These are phyloP conservation scores for Chenopodium album DNA, from an alignment of 148 eudicot genomes.

Conservation along the genomic window DNA sequence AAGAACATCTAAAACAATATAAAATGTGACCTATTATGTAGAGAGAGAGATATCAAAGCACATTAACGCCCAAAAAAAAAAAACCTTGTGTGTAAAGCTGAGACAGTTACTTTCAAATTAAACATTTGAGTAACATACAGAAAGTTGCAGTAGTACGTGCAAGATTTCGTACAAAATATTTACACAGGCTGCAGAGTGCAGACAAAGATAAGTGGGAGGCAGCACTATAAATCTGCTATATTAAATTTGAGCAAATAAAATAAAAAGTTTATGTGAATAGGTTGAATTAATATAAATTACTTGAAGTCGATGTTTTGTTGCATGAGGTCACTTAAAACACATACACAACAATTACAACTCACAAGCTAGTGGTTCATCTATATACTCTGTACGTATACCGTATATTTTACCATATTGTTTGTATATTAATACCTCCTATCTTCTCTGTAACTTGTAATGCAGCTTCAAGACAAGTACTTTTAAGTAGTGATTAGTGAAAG, in stretches of 20 bases:
- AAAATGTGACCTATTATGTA: too few relatives aligned
- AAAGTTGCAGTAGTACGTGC: neutral
- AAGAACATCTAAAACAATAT: too few relatives aligned
- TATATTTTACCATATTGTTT: too few relatives aligned
- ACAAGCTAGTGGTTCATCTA: conserved; percentile 13
- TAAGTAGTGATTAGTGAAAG: too few relatives aligned
- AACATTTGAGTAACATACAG: neutral
- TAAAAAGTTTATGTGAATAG: neutral
- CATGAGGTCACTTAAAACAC: conserved; percentile 1
- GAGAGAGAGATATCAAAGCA: too few relatives aligned
- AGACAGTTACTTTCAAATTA: too few relatives aligned
- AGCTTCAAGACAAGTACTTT: too few relatives aligned
- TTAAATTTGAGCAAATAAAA: too few relatives aligned
- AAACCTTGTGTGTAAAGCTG: too few relatives aligned
- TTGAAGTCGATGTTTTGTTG: conserved; percentile 18
- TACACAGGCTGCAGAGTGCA: neutral
- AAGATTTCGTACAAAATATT: neutral
- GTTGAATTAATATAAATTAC: neutral
- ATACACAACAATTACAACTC: neutral
- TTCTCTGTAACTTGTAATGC: too few relatives aligned
- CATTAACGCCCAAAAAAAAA: too few relatives aligned
- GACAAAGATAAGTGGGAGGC: neutral
- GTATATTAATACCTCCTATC: too few relatives aligned
- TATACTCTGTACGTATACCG: neutral
- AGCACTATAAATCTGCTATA: neutral